phyloP scores from a whole-genome alignment of 225 moss, liverwort and hornwort species.

The Asterella californica region DNA sequence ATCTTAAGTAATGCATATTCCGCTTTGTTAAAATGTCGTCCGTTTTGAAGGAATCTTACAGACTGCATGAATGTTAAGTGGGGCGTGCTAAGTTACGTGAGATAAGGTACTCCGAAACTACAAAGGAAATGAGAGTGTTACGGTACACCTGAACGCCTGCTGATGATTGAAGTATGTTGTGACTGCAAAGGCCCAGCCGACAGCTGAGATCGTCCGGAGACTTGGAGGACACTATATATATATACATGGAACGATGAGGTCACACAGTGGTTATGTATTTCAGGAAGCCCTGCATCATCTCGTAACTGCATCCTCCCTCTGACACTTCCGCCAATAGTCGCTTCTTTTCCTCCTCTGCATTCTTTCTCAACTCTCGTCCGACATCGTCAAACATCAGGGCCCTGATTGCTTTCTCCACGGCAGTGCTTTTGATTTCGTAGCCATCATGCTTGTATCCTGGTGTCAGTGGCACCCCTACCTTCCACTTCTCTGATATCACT shows the following conservation, averaged over 20 bases:
- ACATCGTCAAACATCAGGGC: not conserved
- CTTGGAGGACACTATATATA: no score
- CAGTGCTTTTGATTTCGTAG: not conserved
- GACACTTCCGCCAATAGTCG: not conserved
- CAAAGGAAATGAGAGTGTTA: no score
- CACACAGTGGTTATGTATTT: not conserved
- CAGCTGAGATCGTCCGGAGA: no score
- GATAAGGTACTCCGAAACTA: no score
- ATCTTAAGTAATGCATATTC: no score
- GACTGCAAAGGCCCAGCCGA: no score
- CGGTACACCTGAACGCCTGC: no score
- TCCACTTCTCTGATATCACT: not conserved
- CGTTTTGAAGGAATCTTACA: no score
- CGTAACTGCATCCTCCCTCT: not conserved
- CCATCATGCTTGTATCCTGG: not conserved
- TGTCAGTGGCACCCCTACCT: not conserved
- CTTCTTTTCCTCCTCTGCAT: not conserved
- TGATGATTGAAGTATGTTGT: no score
- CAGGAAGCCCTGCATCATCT: not conserved
- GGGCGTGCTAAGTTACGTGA: no score
- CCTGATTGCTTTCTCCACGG: not conserved
- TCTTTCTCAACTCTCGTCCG: not conserved
- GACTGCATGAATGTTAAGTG: no score
- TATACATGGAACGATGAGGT: not conserved
- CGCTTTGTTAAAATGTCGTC: no score